phyloP scores from a whole-genome alignment of 352 stramenopile species.

The Lagenidium sp. region DNA sequence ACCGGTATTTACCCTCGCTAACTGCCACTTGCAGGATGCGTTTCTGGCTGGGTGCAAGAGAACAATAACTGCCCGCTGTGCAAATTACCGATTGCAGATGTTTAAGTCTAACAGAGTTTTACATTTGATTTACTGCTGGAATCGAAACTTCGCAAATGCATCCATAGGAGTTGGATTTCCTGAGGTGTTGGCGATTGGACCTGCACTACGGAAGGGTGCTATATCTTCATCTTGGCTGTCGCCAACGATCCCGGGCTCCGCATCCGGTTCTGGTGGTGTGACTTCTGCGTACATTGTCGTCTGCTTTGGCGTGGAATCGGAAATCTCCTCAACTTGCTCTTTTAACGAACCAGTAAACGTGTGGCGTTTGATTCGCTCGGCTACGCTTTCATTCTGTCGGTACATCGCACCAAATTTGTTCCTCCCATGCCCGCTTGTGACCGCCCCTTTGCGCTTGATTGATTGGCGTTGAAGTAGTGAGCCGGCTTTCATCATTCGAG shows the following conservation, averaged over 20 bases:
- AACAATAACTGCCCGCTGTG: conserved; percentile 77
- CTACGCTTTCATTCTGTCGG: conserved; percentile 1
- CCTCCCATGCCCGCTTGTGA: conserved; percentile 7
- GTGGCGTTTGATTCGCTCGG: conserved; percentile 9
- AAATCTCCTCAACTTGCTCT: not conserved
- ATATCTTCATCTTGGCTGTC: too few species aligned
- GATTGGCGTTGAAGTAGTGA: conserved; percentile 41
- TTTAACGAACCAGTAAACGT: conserved; percentile 2
- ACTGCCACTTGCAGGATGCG: conserved; percentile 32
- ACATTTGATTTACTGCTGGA: not conserved
- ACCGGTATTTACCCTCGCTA: too few species aligned
- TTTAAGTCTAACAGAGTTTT: conserved; percentile 17
- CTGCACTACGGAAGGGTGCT: too few species aligned
- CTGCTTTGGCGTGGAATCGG: not conserved
- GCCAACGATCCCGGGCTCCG: too few species aligned
- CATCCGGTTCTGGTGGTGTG: too few species aligned
- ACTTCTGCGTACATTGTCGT: not conserved
- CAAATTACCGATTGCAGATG: conserved; percentile 44
- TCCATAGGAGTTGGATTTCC: too few species aligned
- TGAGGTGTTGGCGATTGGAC: too few species aligned
- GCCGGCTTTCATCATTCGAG: conserved; percentile 68
- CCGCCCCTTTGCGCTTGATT: conserved; percentile 39
- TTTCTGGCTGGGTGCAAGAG: conserved; percentile 56
- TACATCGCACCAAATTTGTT: not conserved
- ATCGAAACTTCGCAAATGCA: too few species aligned